Conservation (phyloP, 768 basidiomycete species). For the Auriscalpium microsporum region DNA sequence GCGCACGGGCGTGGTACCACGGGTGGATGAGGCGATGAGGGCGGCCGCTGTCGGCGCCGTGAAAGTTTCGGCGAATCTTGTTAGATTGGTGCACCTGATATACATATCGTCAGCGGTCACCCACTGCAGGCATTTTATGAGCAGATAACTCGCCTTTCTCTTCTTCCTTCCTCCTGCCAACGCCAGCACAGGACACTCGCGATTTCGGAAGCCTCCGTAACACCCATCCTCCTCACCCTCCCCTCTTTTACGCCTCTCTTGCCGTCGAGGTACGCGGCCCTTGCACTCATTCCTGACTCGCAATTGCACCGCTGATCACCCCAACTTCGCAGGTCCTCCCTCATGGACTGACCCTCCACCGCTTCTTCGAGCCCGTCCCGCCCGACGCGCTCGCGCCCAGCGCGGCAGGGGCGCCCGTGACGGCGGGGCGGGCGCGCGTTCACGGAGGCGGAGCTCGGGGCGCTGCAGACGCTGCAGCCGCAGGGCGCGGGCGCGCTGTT, state of each 20-base stretch:
- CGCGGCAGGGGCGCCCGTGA: conserved; percentile 9
- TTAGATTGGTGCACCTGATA: not conserved
- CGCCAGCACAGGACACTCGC: not conserved
- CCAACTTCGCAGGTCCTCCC: conserved; percentile 44
- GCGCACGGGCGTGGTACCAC: too few relatives aligned
- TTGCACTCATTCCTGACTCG: conserved; percentile 3
- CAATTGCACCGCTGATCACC: conserved; percentile 5
- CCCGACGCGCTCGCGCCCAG: conserved; percentile 26
- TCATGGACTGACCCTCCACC: conserved; percentile 60
- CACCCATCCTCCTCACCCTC: conserved; percentile 45
- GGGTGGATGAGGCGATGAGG: too few relatives aligned
- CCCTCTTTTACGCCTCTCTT: conserved; percentile 49
- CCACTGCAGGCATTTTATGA: not conserved
- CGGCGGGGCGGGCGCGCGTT: conserved; percentile 30
- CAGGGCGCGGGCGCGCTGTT: conserved; percentile 42
- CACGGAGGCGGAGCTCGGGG: conserved; percentile 43
- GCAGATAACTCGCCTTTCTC: not conserved
- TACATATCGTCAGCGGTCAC: not conserved
- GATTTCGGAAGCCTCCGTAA: conserved; percentile 24
- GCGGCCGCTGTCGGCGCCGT: too few relatives aligned
- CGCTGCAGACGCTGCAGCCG: conserved; percentile 22
- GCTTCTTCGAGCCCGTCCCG: conserved; percentile 43
- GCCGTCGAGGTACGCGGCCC: conserved; percentile 46
- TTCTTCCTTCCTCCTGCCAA: not conserved
- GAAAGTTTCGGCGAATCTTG: not conserved